Evolutionary conservation across 192 early-diverging fungal genomes (phyloP), one percentile per base, ranked within the genome.

Genomic region (Pecoramyces ruminantium): DNA sequence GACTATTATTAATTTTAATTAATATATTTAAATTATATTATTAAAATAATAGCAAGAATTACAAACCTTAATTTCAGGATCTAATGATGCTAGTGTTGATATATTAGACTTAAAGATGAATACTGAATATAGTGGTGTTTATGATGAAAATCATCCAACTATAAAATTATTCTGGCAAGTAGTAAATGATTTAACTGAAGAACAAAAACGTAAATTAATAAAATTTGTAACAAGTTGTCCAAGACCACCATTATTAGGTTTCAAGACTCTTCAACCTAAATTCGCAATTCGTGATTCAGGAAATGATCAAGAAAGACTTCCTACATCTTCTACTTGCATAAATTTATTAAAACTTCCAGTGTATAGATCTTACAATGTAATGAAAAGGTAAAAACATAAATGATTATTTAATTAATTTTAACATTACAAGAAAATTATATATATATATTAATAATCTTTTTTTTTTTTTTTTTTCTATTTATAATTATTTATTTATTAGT

Each of bases 161-260:
- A 94, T 99, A 30, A 79, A 85, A 14, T 83, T 88, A 12, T 94
- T 99, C 78, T 95, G 94, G 94, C 81, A 87, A 21, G 89, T 92
- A 28, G 83, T 95, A 15, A 38, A 87, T 40, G 87, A 86, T 5
- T 88, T 94, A 38, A 78, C 29, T 29, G 89, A 91, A 2, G 86
- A 92, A 29, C 89, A 94, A 40, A 87, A 89, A 42, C 80, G 89
- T 16, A 86, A 87, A 12, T 90, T 95, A 79, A 87, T 97, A 58
- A 93, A 93, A 83, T 99, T 99, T 89, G 90, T 96, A 13, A 99
- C 97, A 9, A 94, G 92, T 80, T 97, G 96, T 83, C 89, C 93
- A 39, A 85, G 97, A 51, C 95, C 96, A 28, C 97, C 97, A 28
- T 82, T 99, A 78, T 84, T 99, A 40, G 97, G 97, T 12, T 99